phyloP scores from a whole-genome alignment of 1,284 basidiomycete species.

The Clitocybe nebularis region DNA sequence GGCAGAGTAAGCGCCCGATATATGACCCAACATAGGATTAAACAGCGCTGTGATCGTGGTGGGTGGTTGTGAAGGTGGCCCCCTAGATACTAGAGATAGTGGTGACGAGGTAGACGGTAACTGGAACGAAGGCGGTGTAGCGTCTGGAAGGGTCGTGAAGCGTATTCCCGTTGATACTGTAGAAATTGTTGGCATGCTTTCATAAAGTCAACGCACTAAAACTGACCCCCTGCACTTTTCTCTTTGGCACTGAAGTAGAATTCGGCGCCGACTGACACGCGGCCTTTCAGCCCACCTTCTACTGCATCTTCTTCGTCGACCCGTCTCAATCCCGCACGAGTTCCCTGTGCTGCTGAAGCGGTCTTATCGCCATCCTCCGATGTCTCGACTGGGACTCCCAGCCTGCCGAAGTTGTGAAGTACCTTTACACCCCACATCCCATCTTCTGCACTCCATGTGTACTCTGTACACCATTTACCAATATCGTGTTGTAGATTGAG shows the following conservation, averaged over 20 bases:
- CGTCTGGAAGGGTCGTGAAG: slow-evolving; percentile 86
- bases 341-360: slow-evolving; percentile 17
- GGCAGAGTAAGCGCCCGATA: slow-evolving; percentile 89
- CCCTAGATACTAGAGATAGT: slow-evolving; percentile 26
- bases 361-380: slow-evolving; percentile 31
- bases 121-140: slow-evolving; percentile 62
- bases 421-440: slow-evolving; percentile 88
- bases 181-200: slow-evolving; percentile 4
- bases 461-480: slow-evolving; percentile 91
- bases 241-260: slow-evolving; percentile 93
- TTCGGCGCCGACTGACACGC: slow-evolving; percentile 91
- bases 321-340: slow-evolving; percentile 46
- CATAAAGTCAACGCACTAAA: neutral
- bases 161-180: slow-evolving; percentile 90
- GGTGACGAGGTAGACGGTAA: slow-evolving; percentile 38
- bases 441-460: slow-evolving; percentile 92
- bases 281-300: slow-evolving; percentile 84
- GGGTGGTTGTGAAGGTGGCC: slow-evolving; percentile 65
- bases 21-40: slow-evolving; percentile 95
- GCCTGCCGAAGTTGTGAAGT: slow-evolving; percentile 89
- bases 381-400: slow-evolving; percentile 29
- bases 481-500: slow-evolving; percentile 89
- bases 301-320: slow-evolving; percentile 89
- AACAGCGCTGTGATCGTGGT: slow-evolving; percentile 93
- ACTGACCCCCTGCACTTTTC: slow-evolving; percentile 85